A percentile compares a stretch with the other conserved stretches of the same genome.
phyloP scores from a whole-genome alignment of 345 rosid genomes.

The Orychophragmus violaceus region DNA sequence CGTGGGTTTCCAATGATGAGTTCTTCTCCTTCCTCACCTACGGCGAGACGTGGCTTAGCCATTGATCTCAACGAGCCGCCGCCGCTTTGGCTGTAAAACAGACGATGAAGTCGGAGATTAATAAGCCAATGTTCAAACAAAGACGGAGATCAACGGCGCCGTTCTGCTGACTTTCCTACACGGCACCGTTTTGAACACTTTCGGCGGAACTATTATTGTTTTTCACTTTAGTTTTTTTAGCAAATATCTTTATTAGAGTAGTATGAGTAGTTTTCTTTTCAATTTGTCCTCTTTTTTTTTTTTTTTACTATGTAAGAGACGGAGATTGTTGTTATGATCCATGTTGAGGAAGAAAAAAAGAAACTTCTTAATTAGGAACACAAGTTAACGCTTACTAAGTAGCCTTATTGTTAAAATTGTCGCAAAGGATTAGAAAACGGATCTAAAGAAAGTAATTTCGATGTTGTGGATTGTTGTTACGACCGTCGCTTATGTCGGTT shows the following conservation, averaged over 20 bases:
- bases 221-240: constrained; percentile 9
- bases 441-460: not conserved
- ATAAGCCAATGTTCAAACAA: too few relatives aligned
- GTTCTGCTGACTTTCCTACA: not conserved
- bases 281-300: not conserved
- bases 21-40: constrained; percentile 13
- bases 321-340: constrained; percentile 10
- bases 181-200: constrained; percentile 13
- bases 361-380: not conserved
- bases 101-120: not conserved
- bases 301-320: constrained; percentile 13
- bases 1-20: constrained; percentile 9
- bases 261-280: not conserved
- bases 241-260: not conserved
- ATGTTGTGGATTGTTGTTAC: constrained; percentile 22
- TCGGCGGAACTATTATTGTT: not conserved
- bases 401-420: not conserved
- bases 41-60: constrained; percentile 62
- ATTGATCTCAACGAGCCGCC: constrained; percentile 97
- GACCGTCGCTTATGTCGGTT: constrained; percentile 26
- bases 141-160: not conserved
- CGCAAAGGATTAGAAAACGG: not conserved
- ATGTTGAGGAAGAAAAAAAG: not conserved
- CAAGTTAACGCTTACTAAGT: not conserved
- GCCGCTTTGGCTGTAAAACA: constrained; percentile 67